Evolutionary conservation across 495 filamentous ascomycete genomes (phyloP).

Genomic region (Daldinia caldariorum): DNA sequence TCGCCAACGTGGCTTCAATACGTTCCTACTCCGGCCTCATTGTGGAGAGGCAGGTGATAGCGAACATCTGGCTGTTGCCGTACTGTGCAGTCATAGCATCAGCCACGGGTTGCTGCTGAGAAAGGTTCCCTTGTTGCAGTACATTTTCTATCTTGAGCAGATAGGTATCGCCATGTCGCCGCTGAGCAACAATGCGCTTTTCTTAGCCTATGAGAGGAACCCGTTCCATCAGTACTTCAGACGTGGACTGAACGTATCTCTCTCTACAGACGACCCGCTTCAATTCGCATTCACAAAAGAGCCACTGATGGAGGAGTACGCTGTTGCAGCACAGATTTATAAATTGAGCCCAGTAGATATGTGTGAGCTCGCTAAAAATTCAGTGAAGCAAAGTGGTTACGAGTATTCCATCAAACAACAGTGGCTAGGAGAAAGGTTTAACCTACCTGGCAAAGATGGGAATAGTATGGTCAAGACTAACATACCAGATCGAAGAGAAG

Average conservation of each 20-base stretch:
- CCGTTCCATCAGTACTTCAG: slow-evolving; percentile 95
- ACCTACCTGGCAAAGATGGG: slow-evolving; percentile 76
- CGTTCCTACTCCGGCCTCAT: slow-evolving; percentile 91
- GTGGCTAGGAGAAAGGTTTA: slow-evolving; percentile 84
- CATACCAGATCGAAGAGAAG: slow-evolving; percentile 89
- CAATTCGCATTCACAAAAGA: slow-evolving; percentile 99
- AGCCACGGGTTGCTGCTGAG: slow-evolving; percentile 92
- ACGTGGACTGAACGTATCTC: slow-evolving; percentile 90
- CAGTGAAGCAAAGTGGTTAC: slow-evolving; percentile 92
- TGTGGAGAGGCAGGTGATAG: slow-evolving; percentile 97
- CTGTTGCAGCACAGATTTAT: slow-evolving; percentile 97
- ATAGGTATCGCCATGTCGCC: slow-evolving; percentile 99
- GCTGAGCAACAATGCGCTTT: slow-evolving; percentile 95
- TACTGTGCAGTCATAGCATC: slow-evolving; percentile 96
- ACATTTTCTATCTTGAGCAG: slow-evolving; percentile 97
- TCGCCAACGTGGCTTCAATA: slow-evolving; percentile 92
- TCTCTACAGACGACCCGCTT: slow-evolving; percentile 96
- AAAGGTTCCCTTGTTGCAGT: slow-evolving; percentile 94
- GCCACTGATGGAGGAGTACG: slow-evolving; percentile 96
- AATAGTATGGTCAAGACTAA: slow-evolving; percentile 96
- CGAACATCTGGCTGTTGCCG: slow-evolving; percentile 91
- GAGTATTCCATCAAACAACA: slow-evolving; percentile 86
- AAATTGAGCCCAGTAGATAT: slow-evolving; percentile 97
- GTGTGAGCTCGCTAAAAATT: slow-evolving; percentile 97
- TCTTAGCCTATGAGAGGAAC: slow-evolving; percentile 96